Base-by-base conservation (phyloP, 2,329 filamentous ascomycete genomes). In the Trichoderma endophyticum region DNA sequence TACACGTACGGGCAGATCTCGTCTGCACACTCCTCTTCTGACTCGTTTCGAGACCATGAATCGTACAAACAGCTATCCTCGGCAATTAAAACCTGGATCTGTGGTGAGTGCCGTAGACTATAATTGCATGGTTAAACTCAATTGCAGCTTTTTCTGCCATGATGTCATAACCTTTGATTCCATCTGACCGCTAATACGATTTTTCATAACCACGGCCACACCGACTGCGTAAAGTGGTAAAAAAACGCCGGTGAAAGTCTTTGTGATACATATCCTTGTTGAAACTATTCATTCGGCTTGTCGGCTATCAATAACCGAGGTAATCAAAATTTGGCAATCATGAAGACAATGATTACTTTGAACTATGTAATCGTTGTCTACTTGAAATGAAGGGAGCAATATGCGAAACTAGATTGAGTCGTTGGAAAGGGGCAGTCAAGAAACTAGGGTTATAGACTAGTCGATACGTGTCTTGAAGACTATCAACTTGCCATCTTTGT, bases 81-180 rank as follows among this genome's bases (percentile, higher is more conserved):
- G 39, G 36, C 26, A 59, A 34, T 43, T 26, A 28, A 12, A 28
- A 28, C 24, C 28, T 48, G 14, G 32, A 34, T 56, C 39, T 43
- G 18, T 15, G 6, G 32, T 54, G 12, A 24, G 18, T 65, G 62
- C 62, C 30, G 26, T 54, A 30, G 39, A 54, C 28, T 30, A 28
- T 54, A 24, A 59, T 12, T 34, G 56, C 66, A 28, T 48, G 36
- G 43, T 57, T 62, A 68, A 68, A 69, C 57, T 70, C 66, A 70
- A 70, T 62, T 62, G 66, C 36, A 54, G 28, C 9, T 28, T 62
- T 15, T 26, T 3, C 21, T 61, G 39, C 15, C 57, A 70, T 70
- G 66, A 70, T 70, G 66, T 70, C 66, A 70, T 70, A 70, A 6
- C 15, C 6, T 1, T 9, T 43, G 39, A 43, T 9, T 21, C 12